phyloP scores from a whole-genome alignment of 2,329 filamentous ascomycete genomes.

The Gaeumannomyces sp. region DNA sequence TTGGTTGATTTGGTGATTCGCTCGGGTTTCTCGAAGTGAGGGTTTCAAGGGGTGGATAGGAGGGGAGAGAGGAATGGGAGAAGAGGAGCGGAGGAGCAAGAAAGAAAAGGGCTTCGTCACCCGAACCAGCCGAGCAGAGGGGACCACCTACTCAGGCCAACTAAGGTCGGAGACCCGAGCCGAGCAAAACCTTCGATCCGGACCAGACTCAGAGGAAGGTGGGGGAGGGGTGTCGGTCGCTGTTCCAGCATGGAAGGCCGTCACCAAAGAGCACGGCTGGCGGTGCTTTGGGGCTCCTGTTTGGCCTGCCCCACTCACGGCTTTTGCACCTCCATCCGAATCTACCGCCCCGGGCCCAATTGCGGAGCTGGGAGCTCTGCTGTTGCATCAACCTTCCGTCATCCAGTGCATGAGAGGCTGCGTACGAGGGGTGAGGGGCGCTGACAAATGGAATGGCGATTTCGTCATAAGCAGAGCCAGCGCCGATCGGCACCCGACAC shows the following conservation, averaged over 20 bases:
- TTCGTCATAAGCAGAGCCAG: not conserved
- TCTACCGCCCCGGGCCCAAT: not conserved
- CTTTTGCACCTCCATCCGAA: no score
- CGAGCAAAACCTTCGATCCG: not conserved
- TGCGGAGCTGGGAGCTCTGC: not conserved
- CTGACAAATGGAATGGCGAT: constrained; percentile 5
- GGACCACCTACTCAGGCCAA: not conserved
- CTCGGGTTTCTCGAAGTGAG: not conserved
- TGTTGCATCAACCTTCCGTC: not conserved
- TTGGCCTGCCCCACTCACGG: not conserved
- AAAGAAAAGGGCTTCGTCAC: constrained; percentile 4
- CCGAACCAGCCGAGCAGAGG: not conserved
- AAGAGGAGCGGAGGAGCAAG: constrained; percentile 5
- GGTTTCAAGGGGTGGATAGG: not conserved
- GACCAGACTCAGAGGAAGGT: not conserved
- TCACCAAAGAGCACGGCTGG: not conserved
- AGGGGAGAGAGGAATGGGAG: not conserved
- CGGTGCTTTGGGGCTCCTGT: not conserved
- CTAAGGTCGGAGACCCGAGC: not conserved
- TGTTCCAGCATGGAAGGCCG: not conserved
- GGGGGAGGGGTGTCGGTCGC: not conserved
- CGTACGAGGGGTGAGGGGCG: not conserved
- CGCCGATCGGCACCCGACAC: not conserved
- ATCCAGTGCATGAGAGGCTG: not conserved
- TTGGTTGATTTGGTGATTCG: constrained; percentile 17